Base-by-base conservation (phyloP, 257 asterid species). In the Nemophila menziesii region DNA sequence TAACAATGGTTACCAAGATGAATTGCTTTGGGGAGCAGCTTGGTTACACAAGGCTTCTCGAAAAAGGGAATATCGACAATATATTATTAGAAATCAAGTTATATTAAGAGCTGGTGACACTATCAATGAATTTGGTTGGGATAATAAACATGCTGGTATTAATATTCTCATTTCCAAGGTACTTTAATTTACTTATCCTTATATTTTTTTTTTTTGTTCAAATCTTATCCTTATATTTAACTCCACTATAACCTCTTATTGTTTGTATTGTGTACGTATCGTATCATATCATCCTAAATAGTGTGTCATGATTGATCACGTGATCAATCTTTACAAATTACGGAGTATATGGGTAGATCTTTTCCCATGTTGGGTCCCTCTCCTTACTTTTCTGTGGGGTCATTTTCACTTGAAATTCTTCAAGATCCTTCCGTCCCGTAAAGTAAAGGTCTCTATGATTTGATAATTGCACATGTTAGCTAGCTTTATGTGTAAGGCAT, bases 31-130 rank as follows among this genome's bases (percentile, higher is more conserved):
- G 96, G 94, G 77, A 1, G 96, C 94, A 23, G 92, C 96, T 5
- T 86, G 96, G 96, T 23, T 86, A 56, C 96, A 78, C 77, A 86
- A 81, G 78, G 96, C 96, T n/a, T 67, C 90, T 4, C 60, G 89
- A 18, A 65, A 79, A 64, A 51, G 94, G 13, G 62, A 54, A 49
- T 86, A 69, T 58, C 60, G 89, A 59, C 81, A 86, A 46, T 86
- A 81, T 62, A 86, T 86, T 43, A 80, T 78, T 45, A 58, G 55
- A 61, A 86, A 86, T 64, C 86, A 81, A 73, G 89, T 78, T 3
- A 44, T 78, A 1, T 59, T 86, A 33, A 61, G 94, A 52, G 96
- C 94, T n/a, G 90, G 90, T 42, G 96, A 86, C 40, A 72, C 83
- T 3, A 76, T 86, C 58, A 78, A 86, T 58, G 96, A 82, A 69